Percentiles rank a stretch among this genome's conserved stretches.
Evolutionary conservation across 2,329 filamentous ascomycete species (phyloP).

Genomic region (Cladophialophora exuberans): DNA sequence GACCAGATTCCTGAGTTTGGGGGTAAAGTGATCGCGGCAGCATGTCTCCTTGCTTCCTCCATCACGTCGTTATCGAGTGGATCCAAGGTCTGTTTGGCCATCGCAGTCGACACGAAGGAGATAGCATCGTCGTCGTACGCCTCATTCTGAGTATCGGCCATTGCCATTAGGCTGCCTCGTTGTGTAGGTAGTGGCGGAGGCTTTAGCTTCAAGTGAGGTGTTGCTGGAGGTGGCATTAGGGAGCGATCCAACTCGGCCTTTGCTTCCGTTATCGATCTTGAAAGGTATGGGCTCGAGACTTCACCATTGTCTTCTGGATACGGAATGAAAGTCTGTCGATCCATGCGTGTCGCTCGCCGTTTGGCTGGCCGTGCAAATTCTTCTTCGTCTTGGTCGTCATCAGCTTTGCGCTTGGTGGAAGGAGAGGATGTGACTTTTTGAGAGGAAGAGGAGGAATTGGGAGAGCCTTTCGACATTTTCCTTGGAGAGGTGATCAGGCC

Average conservation of each 20-base stretch:
- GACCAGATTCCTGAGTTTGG: constrained; percentile 49
- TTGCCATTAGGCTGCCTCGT: not conserved
- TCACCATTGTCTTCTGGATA: constrained; percentile 2
- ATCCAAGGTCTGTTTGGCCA: constrained; percentile 15
- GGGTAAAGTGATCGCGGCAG: constrained; percentile 44
- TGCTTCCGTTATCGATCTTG: not conserved
- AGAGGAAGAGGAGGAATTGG: not conserved
- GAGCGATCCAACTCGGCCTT: constrained; percentile 18
- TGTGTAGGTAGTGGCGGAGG: not conserved
- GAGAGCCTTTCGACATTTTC: not conserved
- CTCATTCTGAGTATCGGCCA: not conserved
- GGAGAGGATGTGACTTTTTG: constrained; percentile 4
- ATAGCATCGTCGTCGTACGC: constrained; percentile 22
- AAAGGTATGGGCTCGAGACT: not conserved
- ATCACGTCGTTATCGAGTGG: constrained; percentile 26
- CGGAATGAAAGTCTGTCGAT: constrained; percentile 3
- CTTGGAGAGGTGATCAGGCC: not conserved
- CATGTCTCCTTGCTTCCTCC: constrained; percentile 39
- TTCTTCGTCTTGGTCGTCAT: constrained; percentile 8
- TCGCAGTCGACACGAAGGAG: constrained; percentile 18
- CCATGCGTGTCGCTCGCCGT: constrained; percentile 11
- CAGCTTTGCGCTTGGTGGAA: constrained; percentile 20
- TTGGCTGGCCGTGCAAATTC: constrained; percentile 14
- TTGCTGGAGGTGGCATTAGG: constrained; percentile 31
- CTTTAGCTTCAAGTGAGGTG: constrained; percentile 3